Percentiles rank a stretch among this genome's conserved stretches.
Conservation (phyloP, 257 asterid species). For the Nicotiana benthamiana region DNA sequence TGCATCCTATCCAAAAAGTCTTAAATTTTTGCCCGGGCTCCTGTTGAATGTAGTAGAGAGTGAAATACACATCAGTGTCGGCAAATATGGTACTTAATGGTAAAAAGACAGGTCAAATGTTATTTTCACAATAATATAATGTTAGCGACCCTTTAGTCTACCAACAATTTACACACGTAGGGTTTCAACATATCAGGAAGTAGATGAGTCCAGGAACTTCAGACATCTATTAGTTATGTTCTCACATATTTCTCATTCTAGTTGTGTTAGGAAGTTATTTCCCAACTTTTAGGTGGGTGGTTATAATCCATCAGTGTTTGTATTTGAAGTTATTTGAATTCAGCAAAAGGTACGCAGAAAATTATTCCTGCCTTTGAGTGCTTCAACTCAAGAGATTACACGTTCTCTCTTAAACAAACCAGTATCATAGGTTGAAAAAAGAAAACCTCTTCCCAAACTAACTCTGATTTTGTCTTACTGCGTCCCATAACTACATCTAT, state of each 20-base stretch:
- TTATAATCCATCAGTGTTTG: not conserved
- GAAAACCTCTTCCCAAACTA: not conserved
- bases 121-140: not conserved
- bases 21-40: not conserved
- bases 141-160: too few species aligned
- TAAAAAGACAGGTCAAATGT: not conserved
- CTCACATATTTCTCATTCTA: too few species aligned
- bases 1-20: not conserved
- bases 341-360: too few species aligned
- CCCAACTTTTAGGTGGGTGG: too few species aligned
- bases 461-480: not conserved
- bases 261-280: too few species aligned
- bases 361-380: too few species aligned
- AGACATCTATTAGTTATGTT: too few species aligned
- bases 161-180: too few species aligned
- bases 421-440: not conserved
- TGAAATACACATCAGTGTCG: not conserved
- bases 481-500: not conserved
- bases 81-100: not conserved
- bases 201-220: too few species aligned
- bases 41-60: not conserved
- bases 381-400: too few species aligned
- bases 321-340: too few species aligned
- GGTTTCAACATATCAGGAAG: too few species aligned
- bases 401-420: not conserved